Evolutionary conservation across 2,329 filamentous ascomycete genomes (phyloP), one percentile per base, ranked within the genome.

Genomic region (Parastagonospora avenae): DNA sequence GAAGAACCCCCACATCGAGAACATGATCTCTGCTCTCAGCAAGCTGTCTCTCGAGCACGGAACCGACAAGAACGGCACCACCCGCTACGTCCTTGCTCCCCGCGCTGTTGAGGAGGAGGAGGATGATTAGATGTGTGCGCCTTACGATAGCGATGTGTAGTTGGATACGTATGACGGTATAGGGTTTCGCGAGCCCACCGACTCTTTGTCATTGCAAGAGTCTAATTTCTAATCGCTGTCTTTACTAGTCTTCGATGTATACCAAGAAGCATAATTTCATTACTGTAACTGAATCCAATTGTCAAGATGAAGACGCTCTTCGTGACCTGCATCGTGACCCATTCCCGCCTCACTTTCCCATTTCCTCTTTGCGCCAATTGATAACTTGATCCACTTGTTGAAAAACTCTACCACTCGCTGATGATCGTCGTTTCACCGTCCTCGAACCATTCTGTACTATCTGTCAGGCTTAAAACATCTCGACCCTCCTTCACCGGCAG

Each of bases 1-100:
- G 64, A 82, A 83, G 75, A 84, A 88, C 69, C 85, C 83, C 55
- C 77, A 82, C 55, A 82, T 87, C 71, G 85, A 87, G 80, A 86
- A 87, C 75, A 83, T 86, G 74, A 81, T 88, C 63, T 80, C 79
- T 42, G 83, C 85, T 59, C 79, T 88, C 54, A 83, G 82, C 76
- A 87, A 87, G 78, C 76, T 87, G 56, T 82, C 84, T 31, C 72
- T 86, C 61, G 80, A 83, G 74, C 82, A 86, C 71, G 81, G 84
- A 68, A 71, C 66, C 43, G 81, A 83, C 62, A 78, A 78, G 62
- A 66, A 77, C 57, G 77, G 75, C 43, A 72, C 70, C 43, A 71
- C 71, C 59, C 70, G 78, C 46, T 82, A 76, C 67, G 64, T 75
- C 40, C 67, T 81, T 53, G 74, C 71, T 38, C 68, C 73, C 39